A percentile compares a stretch with the other conserved stretches of the same genome.
phyloP scores from a whole-genome alignment of 345 rosid genomes.

The Aquilaria yunnanensis region DNA sequence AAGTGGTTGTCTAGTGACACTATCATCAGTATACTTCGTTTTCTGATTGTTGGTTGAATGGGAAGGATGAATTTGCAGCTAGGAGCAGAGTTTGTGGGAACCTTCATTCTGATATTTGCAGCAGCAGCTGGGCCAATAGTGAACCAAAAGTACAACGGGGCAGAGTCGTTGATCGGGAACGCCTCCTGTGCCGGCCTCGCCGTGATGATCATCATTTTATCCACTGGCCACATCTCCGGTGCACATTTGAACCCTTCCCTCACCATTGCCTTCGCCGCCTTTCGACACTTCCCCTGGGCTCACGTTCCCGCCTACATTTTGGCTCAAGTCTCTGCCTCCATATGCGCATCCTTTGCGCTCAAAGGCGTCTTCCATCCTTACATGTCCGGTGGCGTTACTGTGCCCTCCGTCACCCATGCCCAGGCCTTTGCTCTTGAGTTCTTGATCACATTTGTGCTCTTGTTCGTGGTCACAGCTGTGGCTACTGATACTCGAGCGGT shows the following conservation, averaged over 20 bases:
- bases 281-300: constrained; percentile 90
- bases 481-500: constrained; percentile 99
- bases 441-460: constrained; percentile 78
- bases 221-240: constrained; percentile 95
- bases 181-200: constrained; percentile 93
- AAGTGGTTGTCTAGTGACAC: no score
- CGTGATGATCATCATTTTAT: constrained; percentile 82
- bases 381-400: constrained; percentile 96
- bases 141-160: constrained; percentile 71
- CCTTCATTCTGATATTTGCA: constrained; percentile 83
- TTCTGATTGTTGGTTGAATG: background rate
- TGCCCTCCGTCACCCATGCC: constrained; percentile 66
- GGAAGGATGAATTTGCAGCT: constrained; percentile 31
- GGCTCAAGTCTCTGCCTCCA: constrained; percentile 85
- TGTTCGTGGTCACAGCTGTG: constrained; percentile 91
- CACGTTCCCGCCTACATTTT: constrained; percentile 90
- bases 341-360: constrained; percentile 91
- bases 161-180: constrained; percentile 78
- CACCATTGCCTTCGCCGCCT: constrained; percentile 81
- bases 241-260: constrained; percentile 95
- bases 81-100: constrained; percentile 97
- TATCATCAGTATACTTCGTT: no score
- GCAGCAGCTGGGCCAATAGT: constrained; percentile 96
- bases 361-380: constrained; percentile 80
- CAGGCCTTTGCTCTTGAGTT: constrained; percentile 97